A percentile compares a stretch with the other conserved stretches of the same genome.
These are phyloP conservation scores for Pseudotulostoma volvatum DNA, from an alignment of 495 filamentous ascomycete species.

Conservation along the genomic window DNA sequence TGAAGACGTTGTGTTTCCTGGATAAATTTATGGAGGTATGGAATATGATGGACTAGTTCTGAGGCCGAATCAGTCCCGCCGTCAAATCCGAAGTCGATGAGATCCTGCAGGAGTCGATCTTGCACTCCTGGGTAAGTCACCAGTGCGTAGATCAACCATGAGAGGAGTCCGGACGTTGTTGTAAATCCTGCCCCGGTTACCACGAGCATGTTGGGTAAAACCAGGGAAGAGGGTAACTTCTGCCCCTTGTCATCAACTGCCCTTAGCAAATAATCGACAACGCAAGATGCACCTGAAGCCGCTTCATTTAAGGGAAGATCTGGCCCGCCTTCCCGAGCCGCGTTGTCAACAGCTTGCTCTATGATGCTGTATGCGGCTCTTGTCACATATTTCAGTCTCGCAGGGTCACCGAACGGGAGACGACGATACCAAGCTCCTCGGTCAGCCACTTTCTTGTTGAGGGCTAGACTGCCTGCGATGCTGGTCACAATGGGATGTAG, in stretches of 20 bases:
- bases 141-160: constrained; percentile 36
- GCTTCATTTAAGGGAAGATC: constrained; percentile 35
- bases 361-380: constrained; percentile 14
- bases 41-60: constrained; percentile 23
- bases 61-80: constrained; percentile 21
- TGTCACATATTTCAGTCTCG: constrained; percentile 17
- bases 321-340: constrained; percentile 14
- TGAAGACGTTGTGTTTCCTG: constrained; percentile 41
- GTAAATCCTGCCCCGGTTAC: constrained; percentile 37
- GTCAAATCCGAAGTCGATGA: constrained; percentile 31
- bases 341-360: constrained; percentile 20
- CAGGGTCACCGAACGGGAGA: constrained; percentile 36
- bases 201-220: constrained; percentile 17
- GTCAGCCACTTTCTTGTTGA: constrained; percentile 37
- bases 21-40: constrained; percentile 37
- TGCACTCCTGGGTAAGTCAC: constrained; percentile 33
- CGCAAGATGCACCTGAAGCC: constrained; percentile 9
- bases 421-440: constrained; percentile 32
- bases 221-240: constrained; percentile 25
- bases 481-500: constrained; percentile 23
- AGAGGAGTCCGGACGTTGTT: constrained; percentile 34
- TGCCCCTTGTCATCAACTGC: constrained; percentile 37
- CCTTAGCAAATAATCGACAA: constrained; percentile 27
- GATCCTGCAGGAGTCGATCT: constrained; percentile 34
- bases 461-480: constrained; percentile 25